These are phyloP conservation scores for Aechmea fasciata DNA, from an alignment of 176 grass and related monocot genomes.

Conservation along the genomic window DNA sequence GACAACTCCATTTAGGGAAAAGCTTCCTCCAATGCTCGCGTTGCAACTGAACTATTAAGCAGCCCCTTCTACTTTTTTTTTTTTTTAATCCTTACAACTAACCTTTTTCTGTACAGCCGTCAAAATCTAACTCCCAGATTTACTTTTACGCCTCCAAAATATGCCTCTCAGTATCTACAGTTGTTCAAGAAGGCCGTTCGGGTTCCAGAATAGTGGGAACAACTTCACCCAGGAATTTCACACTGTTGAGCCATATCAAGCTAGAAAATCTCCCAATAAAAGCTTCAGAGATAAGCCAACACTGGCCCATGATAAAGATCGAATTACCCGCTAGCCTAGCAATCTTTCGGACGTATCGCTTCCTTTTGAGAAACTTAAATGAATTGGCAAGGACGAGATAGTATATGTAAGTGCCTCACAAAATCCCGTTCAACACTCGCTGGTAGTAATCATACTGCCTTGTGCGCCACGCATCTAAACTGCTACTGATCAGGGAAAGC, in stretches of 20 bases:
- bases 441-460: conserved; percentile 98
- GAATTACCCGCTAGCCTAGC: conserved; percentile 23
- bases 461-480: conserved; percentile 96
- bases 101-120: conserved; percentile 34
- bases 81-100: conserved; percentile 23
- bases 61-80: conserved; percentile 19
- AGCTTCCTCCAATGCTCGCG: neutral
- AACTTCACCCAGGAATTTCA: conserved; percentile 14
- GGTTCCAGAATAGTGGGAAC: conserved; percentile 16
- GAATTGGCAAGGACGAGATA: conserved; percentile 17
- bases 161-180: neutral
- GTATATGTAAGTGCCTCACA: conserved; percentile 30
- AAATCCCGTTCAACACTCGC: conserved; percentile 94
- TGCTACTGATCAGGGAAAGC: conserved; percentile 97
- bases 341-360: conserved; percentile 24
- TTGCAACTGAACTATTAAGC: conserved; percentile 5
- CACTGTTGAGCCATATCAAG: neutral
- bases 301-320: conserved; percentile 19
- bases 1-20: too few species aligned
- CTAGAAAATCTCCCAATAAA: neutral
- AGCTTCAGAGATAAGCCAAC: conserved; percentile 6
- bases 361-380: conserved; percentile 12
- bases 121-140: neutral
- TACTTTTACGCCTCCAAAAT: neutral
- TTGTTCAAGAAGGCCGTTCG: conserved; percentile 9